These are phyloP conservation scores for Fusarium sp. DNA, from an alignment of 2,329 filamentous ascomycete species.

Conservation along the genomic window DNA sequence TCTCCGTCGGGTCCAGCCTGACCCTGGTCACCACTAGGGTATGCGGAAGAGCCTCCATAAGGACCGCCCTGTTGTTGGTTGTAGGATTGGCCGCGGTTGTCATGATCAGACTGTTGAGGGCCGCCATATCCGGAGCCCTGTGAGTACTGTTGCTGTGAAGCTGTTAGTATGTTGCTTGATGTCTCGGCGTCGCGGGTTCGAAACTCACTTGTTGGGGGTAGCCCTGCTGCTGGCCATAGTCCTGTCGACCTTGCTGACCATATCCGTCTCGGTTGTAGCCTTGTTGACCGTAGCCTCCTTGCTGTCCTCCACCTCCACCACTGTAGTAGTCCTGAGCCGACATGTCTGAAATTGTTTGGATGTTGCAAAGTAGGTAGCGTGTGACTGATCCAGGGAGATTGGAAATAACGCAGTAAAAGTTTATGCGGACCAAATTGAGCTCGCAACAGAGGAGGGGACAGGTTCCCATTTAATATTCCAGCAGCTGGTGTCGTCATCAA, in stretches of 20 bases:
- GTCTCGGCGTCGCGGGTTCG: no score
- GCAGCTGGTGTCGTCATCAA: slow-evolving; percentile 23
- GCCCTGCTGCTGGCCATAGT: slow-evolving; percentile 24
- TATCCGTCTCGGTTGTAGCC: slow-evolving; percentile 26
- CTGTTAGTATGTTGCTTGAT: background rate
- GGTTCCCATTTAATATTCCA: slow-evolving; percentile 21
- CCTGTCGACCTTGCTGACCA: slow-evolving; percentile 25
- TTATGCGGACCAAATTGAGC: background rate
- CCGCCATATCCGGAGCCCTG: slow-evolving; percentile 29
- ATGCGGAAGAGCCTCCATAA: slow-evolving; percentile 28
- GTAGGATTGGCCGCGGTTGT: slow-evolving; percentile 23
- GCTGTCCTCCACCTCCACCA: slow-evolving; percentile 24
- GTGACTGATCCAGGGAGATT: background rate
- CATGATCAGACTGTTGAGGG: slow-evolving; percentile 31
- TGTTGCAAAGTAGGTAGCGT: background rate
- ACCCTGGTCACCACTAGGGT: slow-evolving; percentile 6
- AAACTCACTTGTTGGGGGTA: slow-evolving; percentile 29
- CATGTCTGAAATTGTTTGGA: slow-evolving; percentile 19
- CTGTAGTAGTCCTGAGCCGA: slow-evolving; percentile 43
- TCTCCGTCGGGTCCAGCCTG: slow-evolving; percentile 48
- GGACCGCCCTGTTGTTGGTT: slow-evolving; percentile 37
- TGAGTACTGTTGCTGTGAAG: slow-evolving; percentile 27
- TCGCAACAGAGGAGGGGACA: slow-evolving; percentile 1
- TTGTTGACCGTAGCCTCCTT: slow-evolving; percentile 21
- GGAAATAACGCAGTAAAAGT: background rate